Evolutionary conservation across 257 asterid species (phyloP).

Genomic region (Fraxinus anomala): DNA sequence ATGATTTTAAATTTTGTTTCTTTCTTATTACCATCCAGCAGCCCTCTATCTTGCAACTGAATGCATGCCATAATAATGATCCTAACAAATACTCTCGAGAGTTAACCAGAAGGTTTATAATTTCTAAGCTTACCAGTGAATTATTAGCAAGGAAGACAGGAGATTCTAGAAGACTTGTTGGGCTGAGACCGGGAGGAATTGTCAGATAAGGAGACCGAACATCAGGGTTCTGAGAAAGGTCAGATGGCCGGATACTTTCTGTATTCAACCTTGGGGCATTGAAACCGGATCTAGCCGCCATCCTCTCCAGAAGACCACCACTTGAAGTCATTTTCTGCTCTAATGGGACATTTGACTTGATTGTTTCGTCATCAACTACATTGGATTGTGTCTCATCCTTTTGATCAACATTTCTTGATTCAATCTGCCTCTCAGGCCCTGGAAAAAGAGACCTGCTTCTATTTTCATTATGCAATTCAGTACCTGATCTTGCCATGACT

Average conservation of each 20-base stretch:
- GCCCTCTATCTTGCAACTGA: background rate
- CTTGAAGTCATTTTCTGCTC: constrained; percentile 46
- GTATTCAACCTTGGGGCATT: constrained; percentile 80
- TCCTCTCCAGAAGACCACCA: constrained; percentile 80
- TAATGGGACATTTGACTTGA: constrained; percentile 30
- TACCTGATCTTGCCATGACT: constrained; percentile 31
- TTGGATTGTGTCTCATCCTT: constrained; percentile 32
- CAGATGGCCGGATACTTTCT: constrained; percentile 54
- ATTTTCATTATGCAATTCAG: constrained; percentile 35
- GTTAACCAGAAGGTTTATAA: background rate
- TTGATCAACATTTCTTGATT: constrained; percentile 25
- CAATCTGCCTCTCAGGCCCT: constrained; percentile 27
- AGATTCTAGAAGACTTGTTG: constrained; percentile 73
- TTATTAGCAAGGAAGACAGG: constrained; percentile 69
- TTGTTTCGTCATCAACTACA: constrained; percentile 32
- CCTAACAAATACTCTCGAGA: background rate
- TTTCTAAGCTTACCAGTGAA: constrained; percentile 57
- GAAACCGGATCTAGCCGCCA: constrained; percentile 85
- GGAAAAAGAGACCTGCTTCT: constrained; percentile 27
- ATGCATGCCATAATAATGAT: background rate
- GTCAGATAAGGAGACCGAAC: constrained; percentile 67
- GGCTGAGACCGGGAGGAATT: constrained; percentile 89
- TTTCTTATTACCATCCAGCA: background rate
- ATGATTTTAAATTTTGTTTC: background rate
- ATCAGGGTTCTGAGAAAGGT: constrained; percentile 49